A percentile compares a stretch with the other conserved stretches of the same genome.
Evolutionary conservation across 192 early-diverging fungal species (phyloP).

Genomic region (Coemansia sp.): DNA sequence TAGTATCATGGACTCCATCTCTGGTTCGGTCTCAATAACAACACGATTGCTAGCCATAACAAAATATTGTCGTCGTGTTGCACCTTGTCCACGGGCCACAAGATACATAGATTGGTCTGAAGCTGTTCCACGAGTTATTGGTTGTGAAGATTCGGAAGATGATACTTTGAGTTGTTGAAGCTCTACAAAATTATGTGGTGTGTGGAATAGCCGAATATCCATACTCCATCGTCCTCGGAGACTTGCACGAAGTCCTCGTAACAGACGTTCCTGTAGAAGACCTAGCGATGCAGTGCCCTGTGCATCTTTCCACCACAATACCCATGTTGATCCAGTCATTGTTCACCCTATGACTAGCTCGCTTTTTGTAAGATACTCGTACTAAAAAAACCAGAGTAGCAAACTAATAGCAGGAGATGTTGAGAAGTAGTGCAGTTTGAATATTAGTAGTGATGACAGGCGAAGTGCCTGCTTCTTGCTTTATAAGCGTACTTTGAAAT

Average conservation of each 20-base stretch:
- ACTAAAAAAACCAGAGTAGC: too few species aligned
- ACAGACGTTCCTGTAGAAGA: conserved; percentile 40
- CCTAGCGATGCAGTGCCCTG: conserved; percentile 52
- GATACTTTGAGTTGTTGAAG: conserved; percentile 37
- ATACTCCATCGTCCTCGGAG: conserved; percentile 52
- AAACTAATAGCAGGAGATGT: not conserved
- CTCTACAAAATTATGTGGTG: conserved; percentile 41
- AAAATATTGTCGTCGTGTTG: conserved; percentile 36
- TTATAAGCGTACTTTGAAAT: not conserved
- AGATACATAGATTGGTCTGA: conserved; percentile 51
- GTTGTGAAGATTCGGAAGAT: not conserved
- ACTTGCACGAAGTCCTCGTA: conserved; percentile 45
- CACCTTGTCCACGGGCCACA: conserved; percentile 41
- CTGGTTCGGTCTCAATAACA: conserved; percentile 48
- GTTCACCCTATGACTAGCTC: not conserved
- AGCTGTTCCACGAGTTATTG: conserved; percentile 29
- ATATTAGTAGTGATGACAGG: not conserved
- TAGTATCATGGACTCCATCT: conserved; percentile 49
- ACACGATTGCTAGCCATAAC: conserved; percentile 55
- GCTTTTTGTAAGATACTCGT: not conserved
- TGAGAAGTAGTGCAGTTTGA: not conserved
- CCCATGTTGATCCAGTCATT: conserved; percentile 49
- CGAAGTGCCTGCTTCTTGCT: not conserved
- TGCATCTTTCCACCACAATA: conserved; percentile 53
- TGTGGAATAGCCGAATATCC: conserved; percentile 48